Percentiles rank a stretch among this genome's conserved stretches.
Conservation (phyloP, 345 rosid species). For the Brassica incana region DNA sequence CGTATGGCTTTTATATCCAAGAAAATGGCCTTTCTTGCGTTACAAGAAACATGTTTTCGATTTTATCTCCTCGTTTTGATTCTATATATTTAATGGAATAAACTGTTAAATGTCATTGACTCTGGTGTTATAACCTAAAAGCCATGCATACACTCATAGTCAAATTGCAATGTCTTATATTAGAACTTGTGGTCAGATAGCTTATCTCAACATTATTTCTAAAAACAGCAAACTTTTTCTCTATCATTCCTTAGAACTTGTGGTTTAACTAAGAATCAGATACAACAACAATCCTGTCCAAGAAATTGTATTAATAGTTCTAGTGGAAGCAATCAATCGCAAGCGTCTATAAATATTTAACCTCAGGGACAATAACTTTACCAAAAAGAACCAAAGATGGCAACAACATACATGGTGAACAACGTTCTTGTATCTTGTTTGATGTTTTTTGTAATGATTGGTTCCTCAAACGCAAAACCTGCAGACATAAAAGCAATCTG, state of each 20-base stretch:
- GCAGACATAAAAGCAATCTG: conserved; percentile 27
- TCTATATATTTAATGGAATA: not conserved
- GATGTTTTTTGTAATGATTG: conserved; percentile 22
- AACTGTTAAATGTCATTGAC: not conserved
- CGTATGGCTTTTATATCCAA: not conserved
- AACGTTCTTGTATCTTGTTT: conserved; percentile 21
- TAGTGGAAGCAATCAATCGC: not conserved
- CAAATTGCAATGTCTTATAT: not conserved
- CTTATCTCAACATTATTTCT: not conserved
- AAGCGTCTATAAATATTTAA: conserved; percentile 11
- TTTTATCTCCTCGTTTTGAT: conserved; percentile 10
- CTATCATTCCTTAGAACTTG: conserved; percentile 10
- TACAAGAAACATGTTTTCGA: conserved; percentile 6
- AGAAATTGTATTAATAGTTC: conserved; percentile 4
- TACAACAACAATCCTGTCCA: conserved; percentile 13
- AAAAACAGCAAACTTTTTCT: conserved; percentile 19
- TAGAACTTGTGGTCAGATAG: conserved; percentile 1
- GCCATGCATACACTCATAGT: not conserved
- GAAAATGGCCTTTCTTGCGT: conserved; percentile 20
- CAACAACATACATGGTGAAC: conserved; percentile 13
- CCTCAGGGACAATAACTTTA: not conserved
- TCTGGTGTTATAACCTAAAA: not conserved
- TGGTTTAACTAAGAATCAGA: conserved; percentile 35
- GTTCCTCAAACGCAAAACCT: conserved; percentile 20
- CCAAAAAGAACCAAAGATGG: conserved; percentile 24